Conservation (phyloP, 108 stramenopile species). For the Discostella stelligeroides region DNA sequence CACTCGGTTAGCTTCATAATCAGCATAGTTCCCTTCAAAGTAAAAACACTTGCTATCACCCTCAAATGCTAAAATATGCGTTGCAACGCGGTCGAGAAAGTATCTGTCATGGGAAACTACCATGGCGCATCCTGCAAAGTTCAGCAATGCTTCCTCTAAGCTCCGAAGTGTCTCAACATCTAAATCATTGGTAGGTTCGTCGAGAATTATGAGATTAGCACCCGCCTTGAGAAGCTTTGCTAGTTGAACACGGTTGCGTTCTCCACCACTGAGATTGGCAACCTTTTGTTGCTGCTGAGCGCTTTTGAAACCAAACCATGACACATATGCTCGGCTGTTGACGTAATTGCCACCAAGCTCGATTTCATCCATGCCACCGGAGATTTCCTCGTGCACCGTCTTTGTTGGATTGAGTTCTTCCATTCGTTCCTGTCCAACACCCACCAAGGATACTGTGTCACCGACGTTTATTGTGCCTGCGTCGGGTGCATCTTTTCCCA, state of each 20-base stretch:
- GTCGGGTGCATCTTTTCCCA: conserved; percentile 83
- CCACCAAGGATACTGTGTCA: conserved; percentile 86
- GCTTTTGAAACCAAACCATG: conserved; percentile 93
- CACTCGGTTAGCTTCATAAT: conserved; percentile 79
- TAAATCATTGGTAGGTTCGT: conserved; percentile 93
- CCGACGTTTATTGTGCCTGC: conserved; percentile 81
- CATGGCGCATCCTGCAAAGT: conserved; percentile 93
- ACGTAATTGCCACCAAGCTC: conserved; percentile 84
- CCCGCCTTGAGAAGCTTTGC: conserved; percentile 90
- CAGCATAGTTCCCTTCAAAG: conserved; percentile 91
- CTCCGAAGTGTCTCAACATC: conserved; percentile 89
- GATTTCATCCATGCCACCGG: conserved; percentile 81
- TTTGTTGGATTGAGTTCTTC: conserved; percentile 83
- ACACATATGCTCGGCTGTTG: conserved; percentile 83
- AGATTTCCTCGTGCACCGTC: conserved; percentile 92
- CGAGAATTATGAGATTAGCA: conserved; percentile 88
- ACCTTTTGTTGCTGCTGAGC: conserved; percentile 88
- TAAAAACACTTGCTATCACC: conserved; percentile 85
- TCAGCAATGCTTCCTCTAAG: conserved; percentile 91
- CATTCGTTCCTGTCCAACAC: conserved; percentile 93
- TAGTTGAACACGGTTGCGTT: conserved; percentile 91
- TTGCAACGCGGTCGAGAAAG: conserved; percentile 93
- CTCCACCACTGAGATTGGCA: conserved; percentile 87
- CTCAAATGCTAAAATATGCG: conserved; percentile 96
- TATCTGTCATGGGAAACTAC: conserved; percentile 96